Evolutionary conservation across 306 rosid species (phyloP).

Genomic region (Heteromeles arbutifolia): DNA sequence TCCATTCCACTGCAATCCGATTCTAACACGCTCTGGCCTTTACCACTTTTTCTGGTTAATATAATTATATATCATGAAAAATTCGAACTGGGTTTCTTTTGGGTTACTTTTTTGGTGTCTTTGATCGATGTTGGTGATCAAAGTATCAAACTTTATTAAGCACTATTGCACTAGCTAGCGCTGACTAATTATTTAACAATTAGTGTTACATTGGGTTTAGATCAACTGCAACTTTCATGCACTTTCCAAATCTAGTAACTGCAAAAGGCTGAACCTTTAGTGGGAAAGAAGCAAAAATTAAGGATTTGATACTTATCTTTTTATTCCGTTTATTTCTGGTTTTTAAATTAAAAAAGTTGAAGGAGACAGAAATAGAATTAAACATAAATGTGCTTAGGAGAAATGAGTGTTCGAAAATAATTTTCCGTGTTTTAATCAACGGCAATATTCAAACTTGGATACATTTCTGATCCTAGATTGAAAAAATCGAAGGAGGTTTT

Average conservation of each 20-base stretch:
- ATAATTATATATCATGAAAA: neutral
- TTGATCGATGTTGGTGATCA: constrained; percentile 7
- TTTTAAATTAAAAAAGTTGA: no score
- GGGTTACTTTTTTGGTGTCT: neutral
- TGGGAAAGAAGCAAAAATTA: neutral
- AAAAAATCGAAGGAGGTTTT: no score
- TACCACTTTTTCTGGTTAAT: neutral
- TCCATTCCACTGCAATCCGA: no score
- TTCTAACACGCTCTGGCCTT: neutral
- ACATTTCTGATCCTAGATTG: no score
- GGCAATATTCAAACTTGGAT: neutral
- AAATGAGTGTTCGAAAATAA: neutral
- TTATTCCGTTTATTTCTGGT: neutral
- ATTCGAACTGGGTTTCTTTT: neutral
- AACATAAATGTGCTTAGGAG: no score
- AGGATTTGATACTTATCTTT: no score
- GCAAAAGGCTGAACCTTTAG: neutral
- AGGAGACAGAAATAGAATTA: no score
- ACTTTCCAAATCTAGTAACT: neutral
- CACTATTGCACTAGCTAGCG: constrained; percentile 1
- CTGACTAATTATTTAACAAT: constrained; percentile 5
- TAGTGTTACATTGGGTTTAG: neutral
- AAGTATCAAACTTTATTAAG: neutral
- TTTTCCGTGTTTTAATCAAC: neutral
- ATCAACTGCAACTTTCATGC: neutral